A percentile compares a stretch with the other conserved stretches of the same genome.
These are phyloP conservation scores for Phellopilus nigrolimitatus DNA, from an alignment of 1,284 basidiomycete genomes.

Conservation along the genomic window DNA sequence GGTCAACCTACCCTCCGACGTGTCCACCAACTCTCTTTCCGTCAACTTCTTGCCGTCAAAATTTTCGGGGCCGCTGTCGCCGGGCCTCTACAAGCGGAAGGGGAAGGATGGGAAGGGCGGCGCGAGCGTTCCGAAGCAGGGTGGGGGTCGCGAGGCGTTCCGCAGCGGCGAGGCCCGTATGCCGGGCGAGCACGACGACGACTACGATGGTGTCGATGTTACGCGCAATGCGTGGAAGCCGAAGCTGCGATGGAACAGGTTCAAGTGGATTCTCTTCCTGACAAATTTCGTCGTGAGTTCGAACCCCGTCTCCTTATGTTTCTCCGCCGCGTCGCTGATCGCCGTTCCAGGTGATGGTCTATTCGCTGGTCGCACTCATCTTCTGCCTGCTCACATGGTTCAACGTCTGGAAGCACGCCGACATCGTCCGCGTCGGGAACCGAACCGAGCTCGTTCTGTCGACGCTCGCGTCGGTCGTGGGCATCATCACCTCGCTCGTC, in stretches of 20 bases:
- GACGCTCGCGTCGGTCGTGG: conserved; percentile 35
- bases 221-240: conserved; percentile 24
- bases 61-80: conserved; percentile 33
- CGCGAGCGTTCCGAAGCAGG: conserved; percentile 25
- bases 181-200: conserved; percentile 40
- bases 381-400: conserved; percentile 43
- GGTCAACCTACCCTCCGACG: background rate
- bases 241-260: conserved; percentile 42
- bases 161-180: conserved; percentile 30
- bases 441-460: conserved; percentile 40
- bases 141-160: conserved; percentile 40
- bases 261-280: conserved; percentile 42
- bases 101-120: conserved; percentile 19
- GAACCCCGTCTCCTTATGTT: background rate
- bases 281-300: conserved; percentile 37
- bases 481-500: conserved; percentile 38
- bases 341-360: conserved; percentile 31
- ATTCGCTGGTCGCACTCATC: conserved; percentile 37
- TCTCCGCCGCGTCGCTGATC: background rate
- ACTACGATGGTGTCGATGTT: conserved; percentile 26
- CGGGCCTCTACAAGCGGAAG: conserved; percentile 30
- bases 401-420: conserved; percentile 41
- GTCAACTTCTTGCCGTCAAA: conserved; percentile 44
- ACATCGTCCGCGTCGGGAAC: conserved; percentile 41
- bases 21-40: conserved; percentile 26